A percentile compares a stretch with the other conserved stretches of the same genome.
Conservation (phyloP, 1,284 basidiomycete species). For the Trichosporon asahii region DNA sequence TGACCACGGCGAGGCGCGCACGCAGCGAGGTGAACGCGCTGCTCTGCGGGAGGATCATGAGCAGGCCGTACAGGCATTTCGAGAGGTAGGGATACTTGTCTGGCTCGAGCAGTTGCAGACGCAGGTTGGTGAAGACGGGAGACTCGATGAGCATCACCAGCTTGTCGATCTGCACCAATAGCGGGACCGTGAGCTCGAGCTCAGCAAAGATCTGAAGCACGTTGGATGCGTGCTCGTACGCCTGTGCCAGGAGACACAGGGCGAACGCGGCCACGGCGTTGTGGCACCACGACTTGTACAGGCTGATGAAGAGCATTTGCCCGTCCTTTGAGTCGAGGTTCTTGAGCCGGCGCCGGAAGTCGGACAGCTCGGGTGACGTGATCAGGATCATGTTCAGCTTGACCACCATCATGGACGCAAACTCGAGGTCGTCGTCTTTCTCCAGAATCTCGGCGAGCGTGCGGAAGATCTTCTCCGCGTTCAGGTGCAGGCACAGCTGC, state of each 20-base stretch:
- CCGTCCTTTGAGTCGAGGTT: slow-evolving; percentile 94
- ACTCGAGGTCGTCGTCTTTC: slow-evolving; percentile 97
- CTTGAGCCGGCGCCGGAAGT: slow-evolving; percentile 88
- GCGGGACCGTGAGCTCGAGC: slow-evolving; percentile 88
- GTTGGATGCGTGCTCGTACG: slow-evolving; percentile 97
- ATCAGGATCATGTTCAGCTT: slow-evolving; percentile 96
- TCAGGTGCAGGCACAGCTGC: slow-evolving; percentile 89
- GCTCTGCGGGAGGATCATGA: slow-evolving; percentile 97
- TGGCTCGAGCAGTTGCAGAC: slow-evolving; percentile 92
- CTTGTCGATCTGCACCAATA: slow-evolving; percentile 96
- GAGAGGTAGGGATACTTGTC: slow-evolving; percentile 94
- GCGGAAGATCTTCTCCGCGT: slow-evolving; percentile 91
- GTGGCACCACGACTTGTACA: slow-evolving; percentile 98
- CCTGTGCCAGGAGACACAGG: slow-evolving; percentile 91
- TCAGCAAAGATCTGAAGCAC: slow-evolving; percentile 96
- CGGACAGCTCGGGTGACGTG: slow-evolving; percentile 89
- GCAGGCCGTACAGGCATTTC: slow-evolving; percentile 94
- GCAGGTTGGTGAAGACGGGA: slow-evolving; percentile 96
- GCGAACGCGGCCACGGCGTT: slow-evolving; percentile 96
- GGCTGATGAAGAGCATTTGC: slow-evolving; percentile 78
- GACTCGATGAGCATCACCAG: slow-evolving; percentile 97
- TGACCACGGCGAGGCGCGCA: slow-evolving; percentile 90
- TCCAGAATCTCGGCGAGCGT: slow-evolving; percentile 96
- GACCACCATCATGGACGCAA: slow-evolving; percentile 94
- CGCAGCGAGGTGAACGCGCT: slow-evolving; percentile 92